Evolutionary conservation across 805 yeast species (phyloP), one percentile per base, ranked within the genome.

Genomic region (Candida silvicultrix): DNA sequence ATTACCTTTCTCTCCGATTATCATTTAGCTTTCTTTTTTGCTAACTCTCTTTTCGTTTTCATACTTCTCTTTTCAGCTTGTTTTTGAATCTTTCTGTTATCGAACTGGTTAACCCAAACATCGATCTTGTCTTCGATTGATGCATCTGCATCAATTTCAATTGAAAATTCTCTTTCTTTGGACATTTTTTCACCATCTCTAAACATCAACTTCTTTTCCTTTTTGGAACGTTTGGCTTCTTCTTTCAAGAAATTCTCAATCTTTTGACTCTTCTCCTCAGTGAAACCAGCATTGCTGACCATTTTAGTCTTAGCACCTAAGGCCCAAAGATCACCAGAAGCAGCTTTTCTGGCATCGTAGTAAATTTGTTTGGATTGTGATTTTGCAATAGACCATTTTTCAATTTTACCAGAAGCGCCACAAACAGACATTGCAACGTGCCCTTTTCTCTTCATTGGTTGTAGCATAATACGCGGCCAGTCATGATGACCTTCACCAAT

Each of bases 311-410:
- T 85, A 2, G 81, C 81, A 32, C 75, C 85, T 36, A 81, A 63
- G 0, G 85, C 83, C 99, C 98, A 94, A 44, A 83, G 65, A 61
- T 94, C 99, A 20, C 97, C 96, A 59, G 78, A 77, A n/a, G 64
- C 65, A 0, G 88, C 78, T 62, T 94, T 92, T 45, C 97, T 74
- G 0, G 96, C 96, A 68, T 94, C 98, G 58, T 87, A 95, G 55
- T 88, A 94, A 2, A 71, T 79, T 49, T 79, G 84, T 50, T 80
- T 79, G 6, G 88, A 85, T 45, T 77, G 72, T 18, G 95, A 81
- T 60, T 83, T 85, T 0, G 97, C 84, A 2, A 94, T 77, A 15
- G 82, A 82, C 96, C 97, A 89, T 48, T 82, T 80, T 65, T 92
- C 97, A 38, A 92, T 65, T 41, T 76, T 74, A 1, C 97, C 97